These are phyloP conservation scores for Halenospora varia DNA, from an alignment of 495 filamentous ascomycete genomes.

Conservation along the genomic window DNA sequence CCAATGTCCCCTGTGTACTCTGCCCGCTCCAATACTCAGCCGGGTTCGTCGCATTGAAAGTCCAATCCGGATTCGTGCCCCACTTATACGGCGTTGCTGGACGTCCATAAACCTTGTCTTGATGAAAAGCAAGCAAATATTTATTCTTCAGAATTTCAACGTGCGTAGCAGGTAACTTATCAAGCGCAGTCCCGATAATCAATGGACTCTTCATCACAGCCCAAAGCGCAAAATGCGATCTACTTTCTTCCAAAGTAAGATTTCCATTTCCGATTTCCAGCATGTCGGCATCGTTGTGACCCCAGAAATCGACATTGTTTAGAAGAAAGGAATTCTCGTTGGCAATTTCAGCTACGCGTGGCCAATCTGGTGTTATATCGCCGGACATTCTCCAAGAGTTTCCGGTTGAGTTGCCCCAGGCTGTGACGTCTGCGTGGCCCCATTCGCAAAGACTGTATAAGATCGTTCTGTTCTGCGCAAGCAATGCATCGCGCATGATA, in stretches of 20 bases:
- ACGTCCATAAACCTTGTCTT: conserved; percentile 56
- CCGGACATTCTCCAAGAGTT: conserved; percentile 31
- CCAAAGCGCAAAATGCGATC: conserved; percentile 51
- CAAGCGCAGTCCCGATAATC: conserved; percentile 44
- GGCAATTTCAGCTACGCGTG: conserved; percentile 27
- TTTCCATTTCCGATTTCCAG: conserved; percentile 40
- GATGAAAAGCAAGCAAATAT: conserved; percentile 43
- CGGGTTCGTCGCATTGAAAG: conserved; percentile 52
- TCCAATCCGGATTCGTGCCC: conserved; percentile 59
- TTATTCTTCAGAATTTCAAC: conserved; percentile 40
- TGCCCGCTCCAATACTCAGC: conserved; percentile 60
- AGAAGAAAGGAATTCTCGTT: conserved; percentile 47
- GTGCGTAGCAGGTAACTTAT: conserved; percentile 28
- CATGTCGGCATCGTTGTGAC: conserved; percentile 54
- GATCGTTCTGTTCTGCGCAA: conserved; percentile 29
- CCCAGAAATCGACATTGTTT: conserved; percentile 48
- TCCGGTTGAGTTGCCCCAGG: conserved; percentile 26
- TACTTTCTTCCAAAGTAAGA: conserved; percentile 33
- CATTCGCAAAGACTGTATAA: conserved; percentile 35
- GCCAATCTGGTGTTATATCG: conserved; percentile 27
- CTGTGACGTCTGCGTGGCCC: conserved; percentile 27
- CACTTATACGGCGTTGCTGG: conserved; percentile 62
- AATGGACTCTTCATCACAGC: conserved; percentile 49
- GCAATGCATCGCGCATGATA: conserved; percentile 33
- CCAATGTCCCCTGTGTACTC: conserved; percentile 43